Percentiles rank a stretch among this genome's conserved stretches.
These are phyloP conservation scores for Scenedesmus sp. DNA, from an alignment of 163 green algal genomes.

Conservation along the genomic window DNA sequence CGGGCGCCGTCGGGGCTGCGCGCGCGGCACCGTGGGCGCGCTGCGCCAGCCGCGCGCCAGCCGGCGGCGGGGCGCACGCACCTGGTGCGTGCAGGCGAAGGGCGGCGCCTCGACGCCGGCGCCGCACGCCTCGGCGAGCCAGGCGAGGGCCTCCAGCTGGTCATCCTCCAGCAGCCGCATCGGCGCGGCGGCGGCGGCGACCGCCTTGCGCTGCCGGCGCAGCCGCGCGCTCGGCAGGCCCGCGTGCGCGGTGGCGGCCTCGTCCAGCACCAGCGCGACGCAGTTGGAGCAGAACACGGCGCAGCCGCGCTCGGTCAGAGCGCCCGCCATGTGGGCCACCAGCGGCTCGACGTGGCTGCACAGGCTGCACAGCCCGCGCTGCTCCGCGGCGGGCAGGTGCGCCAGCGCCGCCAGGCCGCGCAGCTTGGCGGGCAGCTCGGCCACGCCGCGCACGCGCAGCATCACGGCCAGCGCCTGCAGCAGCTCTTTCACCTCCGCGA, in stretches of 20 bases:
- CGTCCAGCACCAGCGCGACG: too few relatives aligned
- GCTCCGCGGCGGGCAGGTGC: background rate
- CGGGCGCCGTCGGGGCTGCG: too few relatives aligned
- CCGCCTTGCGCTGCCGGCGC: background rate
- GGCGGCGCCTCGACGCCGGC: background rate
- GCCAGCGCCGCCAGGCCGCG: background rate
- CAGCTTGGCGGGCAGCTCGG: background rate
- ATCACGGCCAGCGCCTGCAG: conserved; percentile 14
- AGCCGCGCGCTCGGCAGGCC: too few relatives aligned
- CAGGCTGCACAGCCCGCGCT: conserved; percentile 6
- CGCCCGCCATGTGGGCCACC: background rate
- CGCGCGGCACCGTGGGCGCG: too few relatives aligned
- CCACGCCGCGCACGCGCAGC: background rate
- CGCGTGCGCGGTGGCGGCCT: too few relatives aligned
- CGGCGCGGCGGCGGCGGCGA: background rate
- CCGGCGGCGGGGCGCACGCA: background rate
- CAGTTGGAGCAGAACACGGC: conserved; percentile 29
- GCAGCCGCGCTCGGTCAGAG: background rate
- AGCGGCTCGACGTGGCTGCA: conserved; percentile 21
- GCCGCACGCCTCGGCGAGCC: conserved; percentile 1
- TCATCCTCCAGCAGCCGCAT: conserved; percentile 9
- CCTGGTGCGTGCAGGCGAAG: conserved; percentile 15
- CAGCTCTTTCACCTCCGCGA: background rate
- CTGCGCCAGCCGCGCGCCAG: too few relatives aligned
- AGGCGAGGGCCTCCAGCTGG: background rate